Conservation (phyloP, 768 basidiomycete genomes). For the Lactarius deliciosus region DNA sequence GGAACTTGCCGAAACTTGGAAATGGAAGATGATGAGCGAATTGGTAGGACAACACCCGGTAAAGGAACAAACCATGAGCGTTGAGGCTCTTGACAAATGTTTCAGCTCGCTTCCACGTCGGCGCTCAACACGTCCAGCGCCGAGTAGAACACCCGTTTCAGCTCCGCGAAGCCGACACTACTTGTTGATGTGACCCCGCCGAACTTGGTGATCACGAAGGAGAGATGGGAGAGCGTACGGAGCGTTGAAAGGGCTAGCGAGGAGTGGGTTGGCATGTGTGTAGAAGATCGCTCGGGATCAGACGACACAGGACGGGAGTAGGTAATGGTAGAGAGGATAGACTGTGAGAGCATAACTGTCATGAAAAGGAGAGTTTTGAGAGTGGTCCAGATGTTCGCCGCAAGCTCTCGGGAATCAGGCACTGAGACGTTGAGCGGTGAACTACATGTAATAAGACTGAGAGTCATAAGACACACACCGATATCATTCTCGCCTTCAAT, state of each 20-base stretch:
- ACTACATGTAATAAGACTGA: background rate
- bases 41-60: background rate
- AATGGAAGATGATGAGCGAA: conserved; percentile 1
- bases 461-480: conserved; percentile 28
- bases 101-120: conserved; percentile 39
- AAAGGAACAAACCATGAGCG: conserved; percentile 9
- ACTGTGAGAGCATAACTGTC: conserved; percentile 65
- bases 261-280: conserved; percentile 37
- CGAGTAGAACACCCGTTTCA: conserved; percentile 73
- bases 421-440: conserved; percentile 35
- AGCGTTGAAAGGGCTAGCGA: conserved; percentile 56
- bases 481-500: conserved; percentile 35
- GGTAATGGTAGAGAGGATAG: conserved; percentile 53
- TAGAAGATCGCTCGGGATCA: background rate
- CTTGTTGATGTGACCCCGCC: conserved; percentile 64
- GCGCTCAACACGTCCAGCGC: conserved; percentile 69
- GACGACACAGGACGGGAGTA: conserved; percentile 37
- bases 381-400: conserved; percentile 59
- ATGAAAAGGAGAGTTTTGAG: conserved; percentile 79
- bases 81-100: conserved; percentile 42
- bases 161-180: conserved; percentile 60
- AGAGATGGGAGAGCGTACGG: conserved; percentile 60
- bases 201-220: conserved; percentile 78
- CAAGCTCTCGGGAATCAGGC: conserved; percentile 44
- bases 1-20: conserved; percentile 4